Base-by-base conservation (phyloP, 352 stramenopile genomes). In the Phytophthora quininea region DNA sequence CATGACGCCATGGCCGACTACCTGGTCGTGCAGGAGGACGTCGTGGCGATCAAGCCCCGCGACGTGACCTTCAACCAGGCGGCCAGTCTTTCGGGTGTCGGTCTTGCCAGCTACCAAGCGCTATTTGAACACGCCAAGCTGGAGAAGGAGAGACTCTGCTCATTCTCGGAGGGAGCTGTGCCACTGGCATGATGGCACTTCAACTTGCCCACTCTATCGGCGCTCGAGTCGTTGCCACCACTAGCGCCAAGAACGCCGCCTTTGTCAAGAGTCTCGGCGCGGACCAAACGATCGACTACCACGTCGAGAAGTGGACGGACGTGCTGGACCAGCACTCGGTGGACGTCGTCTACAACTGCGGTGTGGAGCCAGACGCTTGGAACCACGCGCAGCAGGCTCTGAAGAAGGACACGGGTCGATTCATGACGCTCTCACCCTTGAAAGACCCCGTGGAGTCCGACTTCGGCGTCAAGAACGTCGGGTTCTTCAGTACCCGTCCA, bases 1-100 rank as follows among this genome's bases (percentile, higher is more conserved):
- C 12, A 33, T 15, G 71, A 59, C 8, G 38, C 62, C n/a, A 64
- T 76, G 15, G 71, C 67, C 35, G 71, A 79, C 52, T 79, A 60
- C 55, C 14, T 74, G 2, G 32, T 31, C n/a, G 10, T 66, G 11
- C 65, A 70, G 8, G 60, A 47, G 11, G 19, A 72, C 32, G 71
- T 60, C 29, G 63, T 87, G 29, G 71, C 70, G 1, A 54, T 45
- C 40, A 87, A 84, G 58, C 78, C 75, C 1, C 63, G 15, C 27
- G 76, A 55, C n/a, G 14, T 77, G 3, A 64, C 50, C 43, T 82
- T 82, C 43, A 59, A 74, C 14, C 15, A 79, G 37, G 73, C 76
- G 1, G 67, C 70, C 6, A 50, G 30, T 15, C 54, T 78, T 12
- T 67, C 76, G 3, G n/a, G 71, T 4, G 67, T 53, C 0, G 59